Percentiles rank a stretch among this genome's conserved stretches.
These are phyloP conservation scores for Schizochytrium sp. DNA, from an alignment of 108 stramenopile species.

Conservation along the genomic window DNA sequence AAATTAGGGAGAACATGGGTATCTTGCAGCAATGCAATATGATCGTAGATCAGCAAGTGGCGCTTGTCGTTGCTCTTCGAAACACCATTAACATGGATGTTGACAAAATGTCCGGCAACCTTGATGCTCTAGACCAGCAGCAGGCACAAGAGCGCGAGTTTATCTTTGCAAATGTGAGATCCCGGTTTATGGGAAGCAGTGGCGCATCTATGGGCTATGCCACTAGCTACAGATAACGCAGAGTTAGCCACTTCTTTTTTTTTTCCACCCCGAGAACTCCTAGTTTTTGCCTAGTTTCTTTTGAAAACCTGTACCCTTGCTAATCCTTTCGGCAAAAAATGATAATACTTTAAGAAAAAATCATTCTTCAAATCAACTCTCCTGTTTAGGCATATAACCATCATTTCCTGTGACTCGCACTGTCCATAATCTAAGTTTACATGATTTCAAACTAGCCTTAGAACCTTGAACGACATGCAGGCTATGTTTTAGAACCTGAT, in stretches of 20 bases:
- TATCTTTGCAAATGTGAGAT: constrained; percentile 26
- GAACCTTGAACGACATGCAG: no score
- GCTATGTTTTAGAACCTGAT: no score
- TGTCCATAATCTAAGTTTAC: no score
- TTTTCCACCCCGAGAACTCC: not conserved
- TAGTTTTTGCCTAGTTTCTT: not conserved
- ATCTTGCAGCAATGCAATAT: constrained; percentile 21
- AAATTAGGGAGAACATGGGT: constrained; percentile 42
- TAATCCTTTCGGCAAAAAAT: not conserved
- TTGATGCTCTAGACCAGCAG: not conserved
- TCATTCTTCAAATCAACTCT: not conserved
- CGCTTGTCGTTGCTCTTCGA: constrained; percentile 30
- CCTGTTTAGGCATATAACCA: no score
- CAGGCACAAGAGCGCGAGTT: not conserved
- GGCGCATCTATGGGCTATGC: not conserved
- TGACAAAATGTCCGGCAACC: constrained; percentile 14
- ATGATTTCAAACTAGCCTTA: no score
- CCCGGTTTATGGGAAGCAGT: not conserved
- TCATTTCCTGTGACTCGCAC: no score
- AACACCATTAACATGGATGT: constrained; percentile 6
- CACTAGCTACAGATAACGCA: not conserved
- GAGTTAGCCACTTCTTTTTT: not conserved
- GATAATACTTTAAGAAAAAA: not conserved
- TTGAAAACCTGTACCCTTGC: not conserved
- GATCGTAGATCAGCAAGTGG: constrained; percentile 39